Conservation (phyloP, 1,284 basidiomycete genomes). For the Cutaneotrichosporon cavernicola region DNA sequence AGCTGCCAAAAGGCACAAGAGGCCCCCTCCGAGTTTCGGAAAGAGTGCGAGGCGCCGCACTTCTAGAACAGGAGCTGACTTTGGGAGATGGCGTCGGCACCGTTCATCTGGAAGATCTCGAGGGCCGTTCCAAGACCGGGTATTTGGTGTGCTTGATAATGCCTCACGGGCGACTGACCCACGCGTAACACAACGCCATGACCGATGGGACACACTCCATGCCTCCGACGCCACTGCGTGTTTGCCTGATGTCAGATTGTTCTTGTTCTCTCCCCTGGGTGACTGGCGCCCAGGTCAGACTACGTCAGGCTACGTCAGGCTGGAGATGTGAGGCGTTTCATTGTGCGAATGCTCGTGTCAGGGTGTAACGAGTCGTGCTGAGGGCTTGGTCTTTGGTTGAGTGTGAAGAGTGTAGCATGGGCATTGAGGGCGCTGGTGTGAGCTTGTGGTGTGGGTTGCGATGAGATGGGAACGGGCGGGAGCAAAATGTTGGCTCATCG, state of each 20-base stretch:
- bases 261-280: not conserved
- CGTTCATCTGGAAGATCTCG: not conserved
- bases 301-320: not conserved
- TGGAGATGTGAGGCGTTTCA: not conserved
- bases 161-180: not conserved
- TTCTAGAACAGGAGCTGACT: not conserved
- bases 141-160: not conserved
- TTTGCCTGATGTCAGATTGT: not conserved
- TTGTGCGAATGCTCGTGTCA: not conserved
- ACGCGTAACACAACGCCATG: not conserved
- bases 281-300: not conserved
- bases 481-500: not conserved
- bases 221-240: slow-evolving; percentile 1
- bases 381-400: not conserved
- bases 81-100: not conserved
- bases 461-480: not conserved
- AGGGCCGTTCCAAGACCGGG: not conserved
- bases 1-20: too few relatives aligned
- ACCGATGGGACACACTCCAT: not conserved
- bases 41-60: not conserved
- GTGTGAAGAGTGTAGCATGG: not conserved
- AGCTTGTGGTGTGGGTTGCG: too few relatives aligned
- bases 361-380: not conserved
- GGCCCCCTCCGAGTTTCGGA: not conserved
- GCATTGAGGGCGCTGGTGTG: not conserved